These are phyloP conservation scores for Penicillium aurantiogriseum DNA, from an alignment of 2,329 filamentous ascomycete genomes.

Conservation along the genomic window DNA sequence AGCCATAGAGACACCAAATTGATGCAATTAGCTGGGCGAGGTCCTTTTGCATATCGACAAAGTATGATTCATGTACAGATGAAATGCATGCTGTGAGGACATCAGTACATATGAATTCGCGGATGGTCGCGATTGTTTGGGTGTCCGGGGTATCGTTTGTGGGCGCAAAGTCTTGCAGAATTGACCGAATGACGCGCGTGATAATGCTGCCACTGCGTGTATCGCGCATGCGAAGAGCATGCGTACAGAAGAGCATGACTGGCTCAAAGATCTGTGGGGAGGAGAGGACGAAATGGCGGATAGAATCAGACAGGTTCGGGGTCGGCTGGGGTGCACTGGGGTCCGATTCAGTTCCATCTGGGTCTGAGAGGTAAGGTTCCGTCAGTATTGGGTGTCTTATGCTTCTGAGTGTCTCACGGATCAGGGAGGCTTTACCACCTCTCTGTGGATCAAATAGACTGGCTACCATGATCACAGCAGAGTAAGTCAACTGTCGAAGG, in stretches of 20 bases:
- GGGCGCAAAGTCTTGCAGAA: constrained; percentile 73
- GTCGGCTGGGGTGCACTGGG: constrained; percentile 34
- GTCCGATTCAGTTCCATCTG: constrained; percentile 36
- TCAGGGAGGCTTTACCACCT: constrained; percentile 52
- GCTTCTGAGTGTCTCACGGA: background rate
- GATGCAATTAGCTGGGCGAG: constrained; percentile 82
- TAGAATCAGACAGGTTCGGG: constrained; percentile 53
- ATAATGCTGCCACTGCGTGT: constrained; percentile 83
- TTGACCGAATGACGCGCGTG: constrained; percentile 78
- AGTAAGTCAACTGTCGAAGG: constrained; percentile 85
- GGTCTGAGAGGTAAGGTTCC: constrained; percentile 27
- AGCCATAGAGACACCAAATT: constrained; percentile 75
- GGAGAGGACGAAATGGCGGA: constrained; percentile 79
- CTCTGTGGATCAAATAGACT: constrained; percentile 76
- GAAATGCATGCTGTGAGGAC: constrained; percentile 87
- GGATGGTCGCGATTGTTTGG: constrained; percentile 64
- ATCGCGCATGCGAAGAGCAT: constrained; percentile 86
- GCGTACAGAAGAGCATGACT: constrained; percentile 85
- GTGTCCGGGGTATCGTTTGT: constrained; percentile 41
- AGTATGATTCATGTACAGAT: constrained; percentile 91
- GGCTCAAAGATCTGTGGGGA: constrained; percentile 79
- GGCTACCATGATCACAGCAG: constrained; percentile 86
- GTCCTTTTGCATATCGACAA: constrained; percentile 93
- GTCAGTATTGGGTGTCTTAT: background rate
- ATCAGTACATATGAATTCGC: constrained; percentile 85